Evolutionary conservation across 2,329 filamentous ascomycete genomes (phyloP).

Genomic region (Curvularia spicifera): DNA sequence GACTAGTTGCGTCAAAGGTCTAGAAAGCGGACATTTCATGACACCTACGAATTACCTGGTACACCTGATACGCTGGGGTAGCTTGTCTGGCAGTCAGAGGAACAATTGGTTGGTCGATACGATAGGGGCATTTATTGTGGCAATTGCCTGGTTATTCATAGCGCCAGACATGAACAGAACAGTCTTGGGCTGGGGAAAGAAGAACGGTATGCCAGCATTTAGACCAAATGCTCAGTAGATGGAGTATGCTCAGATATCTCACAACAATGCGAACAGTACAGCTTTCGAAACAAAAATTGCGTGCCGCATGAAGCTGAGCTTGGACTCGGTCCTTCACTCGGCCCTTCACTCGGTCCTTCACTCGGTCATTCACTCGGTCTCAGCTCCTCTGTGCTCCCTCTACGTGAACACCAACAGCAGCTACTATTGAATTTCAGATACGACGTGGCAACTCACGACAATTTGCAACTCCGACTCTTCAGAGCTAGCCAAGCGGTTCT

Average conservation of each 20-base stretch:
- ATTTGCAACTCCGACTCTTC: not conserved
- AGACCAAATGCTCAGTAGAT: conserved; percentile 36
- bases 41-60: conserved; percentile 78
- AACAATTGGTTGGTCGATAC: conserved; percentile 63
- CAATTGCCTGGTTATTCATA: conserved; percentile 63
- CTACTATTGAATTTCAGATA: not conserved
- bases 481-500: not conserved
- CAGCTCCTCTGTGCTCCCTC: not conserved
- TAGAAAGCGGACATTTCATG: conserved; percentile 82
- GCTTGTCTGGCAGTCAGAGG: conserved; percentile 60
- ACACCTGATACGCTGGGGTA: conserved; percentile 69
- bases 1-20: conserved; percentile 67
- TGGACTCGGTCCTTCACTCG: not conserved
- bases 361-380: not conserved
- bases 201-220: conserved; percentile 55
- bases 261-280: not conserved
- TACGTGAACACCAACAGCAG: not conserved
- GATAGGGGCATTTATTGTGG: conserved; percentile 60
- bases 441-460: not conserved
- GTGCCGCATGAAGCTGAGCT: not conserved
- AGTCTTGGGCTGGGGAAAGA: conserved; percentile 64
- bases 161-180: conserved; percentile 64
- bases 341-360: not conserved
- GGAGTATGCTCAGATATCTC: not conserved
- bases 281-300: not conserved